phyloP scores from a whole-genome alignment of 2,329 filamentous ascomycete genomes.

The Neopestalotiopsis rosae region DNA sequence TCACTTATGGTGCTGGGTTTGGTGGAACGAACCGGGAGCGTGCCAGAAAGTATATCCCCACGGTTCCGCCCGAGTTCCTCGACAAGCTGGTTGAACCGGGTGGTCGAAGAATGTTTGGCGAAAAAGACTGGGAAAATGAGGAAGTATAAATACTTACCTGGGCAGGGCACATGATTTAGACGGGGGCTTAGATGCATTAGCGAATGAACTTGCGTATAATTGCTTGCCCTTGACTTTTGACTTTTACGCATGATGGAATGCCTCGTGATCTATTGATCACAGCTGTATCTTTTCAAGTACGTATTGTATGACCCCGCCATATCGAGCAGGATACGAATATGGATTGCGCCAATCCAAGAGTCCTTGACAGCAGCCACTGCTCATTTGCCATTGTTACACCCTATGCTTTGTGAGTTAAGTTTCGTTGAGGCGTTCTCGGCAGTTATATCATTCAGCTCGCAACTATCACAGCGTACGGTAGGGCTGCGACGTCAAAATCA shows the following conservation, averaged over 20 bases:
- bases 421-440: too few relatives aligned
- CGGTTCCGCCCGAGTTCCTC: slow-evolving; percentile 91
- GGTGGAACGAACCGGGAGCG: slow-evolving; percentile 90
- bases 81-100: slow-evolving; percentile 76
- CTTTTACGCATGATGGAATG: background rate
- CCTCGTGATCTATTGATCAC: background rate
- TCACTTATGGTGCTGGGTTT: slow-evolving; percentile 93
- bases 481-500: too few relatives aligned
- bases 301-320: background rate
- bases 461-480: too few relatives aligned
- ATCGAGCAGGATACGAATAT: too few relatives aligned
- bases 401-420: too few relatives aligned
- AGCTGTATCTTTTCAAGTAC: background rate
- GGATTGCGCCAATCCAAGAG: too few relatives aligned
- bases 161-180: background rate
- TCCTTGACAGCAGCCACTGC: too few relatives aligned
- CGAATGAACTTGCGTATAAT: background rate
- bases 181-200: background rate
- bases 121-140: slow-evolving; percentile 72
- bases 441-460: too few relatives aligned
- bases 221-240: background rate
- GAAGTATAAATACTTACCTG: slow-evolving; percentile 48
- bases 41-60: slow-evolving; percentile 94
- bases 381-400: too few relatives aligned
- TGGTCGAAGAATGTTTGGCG: slow-evolving; percentile 62